A percentile compares a stretch with the other conserved stretches of the same genome.
These are phyloP conservation scores for Colletotrichum scovillei DNA, from an alignment of 2,329 filamentous ascomycete genomes.

Conservation along the genomic window DNA sequence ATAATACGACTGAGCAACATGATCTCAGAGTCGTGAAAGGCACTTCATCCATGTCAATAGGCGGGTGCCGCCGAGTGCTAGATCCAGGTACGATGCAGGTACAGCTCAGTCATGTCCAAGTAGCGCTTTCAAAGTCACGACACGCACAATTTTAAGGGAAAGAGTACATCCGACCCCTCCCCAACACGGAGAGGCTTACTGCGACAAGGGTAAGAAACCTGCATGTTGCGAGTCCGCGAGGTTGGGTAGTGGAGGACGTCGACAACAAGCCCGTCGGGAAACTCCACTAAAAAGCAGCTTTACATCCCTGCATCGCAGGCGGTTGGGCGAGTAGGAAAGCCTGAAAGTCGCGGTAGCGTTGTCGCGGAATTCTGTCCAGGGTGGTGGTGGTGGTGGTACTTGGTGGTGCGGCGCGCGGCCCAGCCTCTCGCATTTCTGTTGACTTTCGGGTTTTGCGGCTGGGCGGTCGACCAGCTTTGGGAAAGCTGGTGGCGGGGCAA, in stretches of 20 bases:
- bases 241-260: slow-evolving; percentile 22
- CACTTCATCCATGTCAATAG: not conserved
- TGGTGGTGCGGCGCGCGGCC: slow-evolving; percentile 26
- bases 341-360: slow-evolving; percentile 10
- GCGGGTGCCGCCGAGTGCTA: not conserved
- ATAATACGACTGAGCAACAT: not conserved
- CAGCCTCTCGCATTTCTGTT: slow-evolving; percentile 50
- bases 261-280: not conserved
- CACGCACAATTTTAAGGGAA: not conserved
- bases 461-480: not conserved
- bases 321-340: slow-evolving; percentile 13
- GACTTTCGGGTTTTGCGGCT: slow-evolving; percentile 39
- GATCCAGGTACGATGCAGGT: not conserved
- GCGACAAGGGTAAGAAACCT: slow-evolving; percentile 16
- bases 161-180: not conserved
- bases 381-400: not conserved
- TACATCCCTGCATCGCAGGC: slow-evolving; percentile 27
- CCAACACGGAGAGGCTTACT: not conserved
- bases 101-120: not conserved
- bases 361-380: slow-evolving; percentile 17
- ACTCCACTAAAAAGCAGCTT: slow-evolving; percentile 28
- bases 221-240: slow-evolving; percentile 15
- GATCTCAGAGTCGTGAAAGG: not conserved
- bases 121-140: not conserved
- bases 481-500: slow-evolving; percentile 61